Base-by-base conservation (phyloP, 768 basidiomycete species). In the Pholiota conissans region DNA sequence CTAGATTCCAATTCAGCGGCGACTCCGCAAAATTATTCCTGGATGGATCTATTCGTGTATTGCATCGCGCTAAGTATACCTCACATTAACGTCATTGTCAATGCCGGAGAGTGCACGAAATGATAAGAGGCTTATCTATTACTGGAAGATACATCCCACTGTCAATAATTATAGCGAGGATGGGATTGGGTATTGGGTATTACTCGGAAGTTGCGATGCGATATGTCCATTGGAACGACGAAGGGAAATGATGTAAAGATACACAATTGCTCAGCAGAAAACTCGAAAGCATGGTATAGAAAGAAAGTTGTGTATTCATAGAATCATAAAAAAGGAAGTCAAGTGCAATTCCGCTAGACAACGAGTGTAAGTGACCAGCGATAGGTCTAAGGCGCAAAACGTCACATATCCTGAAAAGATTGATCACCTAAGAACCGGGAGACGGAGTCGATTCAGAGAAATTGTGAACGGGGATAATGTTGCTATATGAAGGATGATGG, bases 351-450 rank as follows among this genome's bases (percentile, higher is more conserved):
- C 57, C 58, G 30, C 39, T 59, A 54, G 48, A 53, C 26, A 58
- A 63, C 30, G 62, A 63, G 42, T 45, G 59, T 52, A 58, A 35
- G 48, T 40, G 58, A 57, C 58, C 56, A 55, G 37, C 26, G 35
- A 49, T 39, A 62, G 52, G 58, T 49, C 46, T 48, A 50, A 35
- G 55, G 48, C 47, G 35, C 20, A 29, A 28, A 48, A n/a, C 11
- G 52, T 59, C 42, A 42, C 49, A 37, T 32, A 34, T 52, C 39
- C 24, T 24, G 22, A 16, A 37, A 35, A 24, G 29, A 24, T 16
- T 24, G 20, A 8, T 14, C 5, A 39, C 18, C n/a, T 10, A 18
- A 11, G 22, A n/a, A n/a, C n/a, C n/a, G n/a, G n/a, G 37, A n/a
- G 26, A 39, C 3, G 37, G 42, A 26, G 39, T n/a, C 6, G 28